phyloP scores from a whole-genome alignment of 768 basidiomycete species.

The Nevesoporus exiguus region DNA sequence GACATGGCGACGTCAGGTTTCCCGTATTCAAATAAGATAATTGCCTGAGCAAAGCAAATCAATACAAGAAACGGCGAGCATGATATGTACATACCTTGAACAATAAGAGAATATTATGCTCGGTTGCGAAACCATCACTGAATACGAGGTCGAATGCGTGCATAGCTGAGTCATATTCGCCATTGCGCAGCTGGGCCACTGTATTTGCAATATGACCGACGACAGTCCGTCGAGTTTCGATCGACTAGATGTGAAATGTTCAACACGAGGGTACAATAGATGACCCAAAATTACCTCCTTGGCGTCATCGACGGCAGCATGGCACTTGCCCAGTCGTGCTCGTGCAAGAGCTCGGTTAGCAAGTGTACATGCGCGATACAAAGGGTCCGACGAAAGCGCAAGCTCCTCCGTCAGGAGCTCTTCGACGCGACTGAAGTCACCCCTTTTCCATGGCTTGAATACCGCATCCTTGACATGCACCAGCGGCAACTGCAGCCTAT shows the following conservation, averaged over 20 bases:
- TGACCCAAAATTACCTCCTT: not conserved
- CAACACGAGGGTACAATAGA: not conserved
- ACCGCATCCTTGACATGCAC: not conserved
- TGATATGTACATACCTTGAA: constrained; percentile 7
- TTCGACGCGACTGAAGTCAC: not conserved
- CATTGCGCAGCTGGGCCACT: not conserved
- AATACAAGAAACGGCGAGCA: not conserved
- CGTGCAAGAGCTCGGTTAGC: constrained; percentile 4
- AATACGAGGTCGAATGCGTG: constrained; percentile 11
- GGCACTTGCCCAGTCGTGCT: not conserved
- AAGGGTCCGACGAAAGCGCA: not conserved
- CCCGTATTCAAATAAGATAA: constrained; percentile 6
- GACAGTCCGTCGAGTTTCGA: not conserved
- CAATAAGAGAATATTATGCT: constrained; percentile 8
- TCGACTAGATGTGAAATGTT: not conserved
- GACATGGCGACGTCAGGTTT: constrained; percentile 4
- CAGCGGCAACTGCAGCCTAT: not conserved
- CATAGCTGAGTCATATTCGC: not conserved
- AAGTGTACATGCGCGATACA: not conserved
- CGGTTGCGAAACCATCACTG: not conserved
- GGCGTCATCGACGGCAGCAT: not conserved
- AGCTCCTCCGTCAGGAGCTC: not conserved
- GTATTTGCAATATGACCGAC: not conserved
- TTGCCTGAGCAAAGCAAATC: not conserved
- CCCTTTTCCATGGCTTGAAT: not conserved